Evolutionary conservation across 2,329 filamentous ascomycete genomes (phyloP), one percentile per base, ranked within the genome.

Genomic region (Ophiostoma triangulosporum): DNA sequence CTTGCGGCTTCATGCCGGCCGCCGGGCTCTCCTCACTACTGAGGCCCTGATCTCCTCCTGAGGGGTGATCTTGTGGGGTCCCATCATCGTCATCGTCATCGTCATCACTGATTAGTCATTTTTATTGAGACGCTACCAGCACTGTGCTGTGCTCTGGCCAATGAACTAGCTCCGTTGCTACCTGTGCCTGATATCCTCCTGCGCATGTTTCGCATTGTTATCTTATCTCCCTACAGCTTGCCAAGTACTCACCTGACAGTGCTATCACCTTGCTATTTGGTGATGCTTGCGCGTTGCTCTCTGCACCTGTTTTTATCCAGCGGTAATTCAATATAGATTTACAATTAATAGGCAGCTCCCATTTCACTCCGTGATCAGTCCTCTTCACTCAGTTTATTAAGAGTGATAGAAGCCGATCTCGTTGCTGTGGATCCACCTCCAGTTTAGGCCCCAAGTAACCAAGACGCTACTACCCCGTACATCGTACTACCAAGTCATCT

Each of bases 371-470:
- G n/a, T n/a, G n/a, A n/a, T n/a, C n/a, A n/a, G n/a, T n/a, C n/a
- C n/a, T n/a, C n/a, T n/a, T n/a, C n/a, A n/a, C n/a, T n/a, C n/a
- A n/a, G n/a, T n/a, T n/a, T n/a, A n/a, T n/a, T n/a, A n/a, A n/a
- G n/a, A n/a, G n/a, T n/a, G n/a, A n/a, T n/a, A n/a, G n/a, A n/a
- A 31, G 32, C 32, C 43, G 40, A 27, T 11, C 51, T 48, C 32
- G 53, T 51, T 51, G 53, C 49, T 54, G 53, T 52, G 53, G 53
- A 54, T 54, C 48, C 26, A 3, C 49, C 33, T 26, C 38, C 24
- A n/a, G 14, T 20, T 43, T 43, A 22, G 20, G 17, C 20, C 3
- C 35, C 12, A 15, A 36, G 15, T 15, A 36, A 36, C n/a, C 29
- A 26, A 33, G 31, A 12, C 9, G 31, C 24, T 31, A 15, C 43